These are phyloP conservation scores for Exserohilum rostratum DNA, from an alignment of 2,329 filamentous ascomycete genomes.

Conservation along the genomic window DNA sequence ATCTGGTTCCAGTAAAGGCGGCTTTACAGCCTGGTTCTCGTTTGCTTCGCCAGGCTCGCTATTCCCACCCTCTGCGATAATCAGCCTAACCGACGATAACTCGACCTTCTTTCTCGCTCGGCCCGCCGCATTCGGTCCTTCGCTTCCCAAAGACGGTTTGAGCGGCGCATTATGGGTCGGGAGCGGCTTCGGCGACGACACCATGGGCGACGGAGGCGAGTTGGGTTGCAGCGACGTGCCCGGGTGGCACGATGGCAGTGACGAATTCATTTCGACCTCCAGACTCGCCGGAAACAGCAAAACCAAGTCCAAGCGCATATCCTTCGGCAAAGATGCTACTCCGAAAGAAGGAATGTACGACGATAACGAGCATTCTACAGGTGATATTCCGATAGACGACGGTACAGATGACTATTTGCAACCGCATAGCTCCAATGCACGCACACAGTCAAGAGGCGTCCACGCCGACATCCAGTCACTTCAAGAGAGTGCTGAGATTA, in stretches of 20 bases:
- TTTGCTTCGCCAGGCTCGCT: slow-evolving; percentile 74
- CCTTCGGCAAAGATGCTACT: neutral
- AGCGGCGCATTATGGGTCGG: slow-evolving; percentile 94
- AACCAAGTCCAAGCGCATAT: neutral
- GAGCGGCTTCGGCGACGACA: slow-evolving; percentile 84
- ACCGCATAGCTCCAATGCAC: slow-evolving; percentile 46
- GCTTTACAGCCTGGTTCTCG: slow-evolving; percentile 53
- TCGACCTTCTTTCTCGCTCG: slow-evolving; percentile 94
- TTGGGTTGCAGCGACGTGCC: slow-evolving; percentile 94
- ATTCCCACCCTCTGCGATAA: slow-evolving; percentile 93
- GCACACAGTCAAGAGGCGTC: slow-evolving; percentile 35
- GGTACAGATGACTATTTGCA: slow-evolving; percentile 84
- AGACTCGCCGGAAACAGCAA: slow-evolving; percentile 6
- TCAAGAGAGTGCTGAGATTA: slow-evolving; percentile 90
- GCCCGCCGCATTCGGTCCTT: slow-evolving; percentile 89
- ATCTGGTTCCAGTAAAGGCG: slow-evolving; percentile 36
- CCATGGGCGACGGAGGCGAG: slow-evolving; percentile 74
- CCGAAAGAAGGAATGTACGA: slow-evolving; percentile 7
- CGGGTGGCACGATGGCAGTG: slow-evolving; percentile 72
- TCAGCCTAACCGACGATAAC: slow-evolving; percentile 96
- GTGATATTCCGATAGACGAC: slow-evolving; percentile 59
- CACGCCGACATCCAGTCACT: slow-evolving; percentile 92
- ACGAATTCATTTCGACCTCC: slow-evolving; percentile 13
- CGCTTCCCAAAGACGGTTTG: slow-evolving; percentile 74
- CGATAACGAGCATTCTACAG: neutral